These are phyloP conservation scores for Metschnikowia baotianmanensis DNA, from an alignment of 805 yeast genomes.

Conservation along the genomic window DNA sequence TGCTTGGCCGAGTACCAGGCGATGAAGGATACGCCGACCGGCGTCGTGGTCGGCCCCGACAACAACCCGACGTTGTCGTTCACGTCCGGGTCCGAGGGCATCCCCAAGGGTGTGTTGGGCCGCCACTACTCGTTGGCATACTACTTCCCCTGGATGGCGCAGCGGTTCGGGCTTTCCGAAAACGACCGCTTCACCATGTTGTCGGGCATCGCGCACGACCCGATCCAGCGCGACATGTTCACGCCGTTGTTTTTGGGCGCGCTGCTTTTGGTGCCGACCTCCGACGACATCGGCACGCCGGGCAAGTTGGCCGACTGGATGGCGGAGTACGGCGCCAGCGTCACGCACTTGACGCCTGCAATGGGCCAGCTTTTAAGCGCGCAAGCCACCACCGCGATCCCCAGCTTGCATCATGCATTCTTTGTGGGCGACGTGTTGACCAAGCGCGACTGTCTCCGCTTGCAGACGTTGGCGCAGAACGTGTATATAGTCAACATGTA, in stretches of 20 bases:
- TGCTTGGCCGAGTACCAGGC: conserved; percentile 46
- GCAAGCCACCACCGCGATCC: conserved; percentile 86
- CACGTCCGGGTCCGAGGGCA: conserved; percentile 97
- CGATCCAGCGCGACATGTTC: conserved; percentile 98
- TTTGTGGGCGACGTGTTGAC: conserved; percentile 98
- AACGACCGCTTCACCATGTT: conserved; percentile 94
- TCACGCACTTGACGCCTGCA: conserved; percentile 97
- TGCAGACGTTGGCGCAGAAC: conserved; percentile 89
- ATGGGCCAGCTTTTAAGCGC: conserved; percentile 98
- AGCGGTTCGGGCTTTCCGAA: conserved; percentile 71
- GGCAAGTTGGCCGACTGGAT: conserved; percentile 98
- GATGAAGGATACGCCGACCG: conserved; percentile 61
- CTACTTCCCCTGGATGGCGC: conserved; percentile 98
- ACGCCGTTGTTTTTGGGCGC: conserved; percentile 98
- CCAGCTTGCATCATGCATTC: conserved; percentile 89
- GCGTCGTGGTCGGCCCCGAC: conserved; percentile 95
- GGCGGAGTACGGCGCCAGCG: conserved; percentile 86
- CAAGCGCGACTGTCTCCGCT: conserved; percentile 91
- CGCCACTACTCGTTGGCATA: conserved; percentile 96
- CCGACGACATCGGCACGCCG: conserved; percentile 98
- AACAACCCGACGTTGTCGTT: conserved; percentile 94
- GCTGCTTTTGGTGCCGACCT: conserved; percentile 85
- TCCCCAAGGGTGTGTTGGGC: conserved; percentile 98
- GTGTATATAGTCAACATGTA: conserved; percentile 94
- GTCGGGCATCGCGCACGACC: conserved; percentile 98